These are phyloP conservation scores for Talaromyces sp. DNA, from an alignment of 2,329 filamentous ascomycete genomes.

Conservation along the genomic window DNA sequence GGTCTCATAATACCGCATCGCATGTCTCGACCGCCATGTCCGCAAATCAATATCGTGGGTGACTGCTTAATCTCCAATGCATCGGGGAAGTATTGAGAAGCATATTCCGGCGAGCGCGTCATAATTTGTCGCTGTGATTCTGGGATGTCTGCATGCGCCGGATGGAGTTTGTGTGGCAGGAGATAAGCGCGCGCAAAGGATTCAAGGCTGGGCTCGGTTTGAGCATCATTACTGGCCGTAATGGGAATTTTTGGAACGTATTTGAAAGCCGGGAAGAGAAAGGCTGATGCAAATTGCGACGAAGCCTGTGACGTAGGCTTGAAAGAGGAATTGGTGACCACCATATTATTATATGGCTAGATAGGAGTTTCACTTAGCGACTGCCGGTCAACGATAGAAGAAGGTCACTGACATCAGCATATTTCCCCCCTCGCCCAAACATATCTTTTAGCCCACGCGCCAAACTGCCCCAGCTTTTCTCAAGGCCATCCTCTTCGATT, in stretches of 20 bases:
- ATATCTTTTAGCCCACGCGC: conserved; percentile 66
- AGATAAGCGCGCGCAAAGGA: conserved; percentile 45
- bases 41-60: conserved; percentile 71
- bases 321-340: conserved; percentile 74
- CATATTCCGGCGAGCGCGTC: conserved; percentile 50
- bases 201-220: conserved; percentile 30
- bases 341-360: conserved; percentile 78
- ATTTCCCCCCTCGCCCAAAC: conserved; percentile 62
- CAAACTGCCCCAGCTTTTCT: conserved; percentile 45
- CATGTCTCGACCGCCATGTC: conserved; percentile 75
- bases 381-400: background rate
- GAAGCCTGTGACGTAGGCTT: conserved; percentile 45
- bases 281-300: conserved; percentile 52
- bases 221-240: conserved; percentile 35
- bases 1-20: conserved; percentile 81
- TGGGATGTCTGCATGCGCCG: conserved; percentile 33
- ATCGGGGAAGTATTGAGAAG: conserved; percentile 49
- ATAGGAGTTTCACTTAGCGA: conserved; percentile 13
- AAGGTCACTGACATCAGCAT: conserved; percentile 53
- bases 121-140: conserved; percentile 23
- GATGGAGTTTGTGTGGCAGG: conserved; percentile 34
- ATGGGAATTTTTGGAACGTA: conserved; percentile 70
- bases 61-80: conserved; percentile 60
- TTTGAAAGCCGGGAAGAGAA: conserved; percentile 79
- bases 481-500: conserved; percentile 73